Conservation (phyloP, 768 basidiomycete species). For the Tricholoma bakamatsutake region DNA sequence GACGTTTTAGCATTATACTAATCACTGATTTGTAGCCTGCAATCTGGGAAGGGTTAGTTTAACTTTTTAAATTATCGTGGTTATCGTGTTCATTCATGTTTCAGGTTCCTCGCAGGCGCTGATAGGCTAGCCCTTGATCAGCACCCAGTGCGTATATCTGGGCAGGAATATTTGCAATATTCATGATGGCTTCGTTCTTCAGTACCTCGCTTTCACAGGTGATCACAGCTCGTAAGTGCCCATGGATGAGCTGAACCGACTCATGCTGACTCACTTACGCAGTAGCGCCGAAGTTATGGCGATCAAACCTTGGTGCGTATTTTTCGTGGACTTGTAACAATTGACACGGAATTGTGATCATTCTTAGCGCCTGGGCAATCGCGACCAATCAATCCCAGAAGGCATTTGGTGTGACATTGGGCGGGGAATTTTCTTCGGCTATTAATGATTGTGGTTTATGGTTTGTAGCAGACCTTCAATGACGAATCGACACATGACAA, state of each 20-base stretch:
- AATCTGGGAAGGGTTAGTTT: constrained; percentile 38
- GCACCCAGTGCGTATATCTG: constrained; percentile 36
- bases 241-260: background rate
- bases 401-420: constrained; percentile 71
- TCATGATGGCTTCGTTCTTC: constrained; percentile 27
- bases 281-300: constrained; percentile 34
- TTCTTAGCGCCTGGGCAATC: constrained; percentile 38
- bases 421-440: constrained; percentile 81
- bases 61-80: constrained; percentile 9
- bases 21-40: constrained; percentile 25
- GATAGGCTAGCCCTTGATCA: constrained; percentile 60
- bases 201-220: constrained; percentile 42
- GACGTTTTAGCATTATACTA: constrained; percentile 10
- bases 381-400: constrained; percentile 57
- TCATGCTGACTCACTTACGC: constrained; percentile 6
- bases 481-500: background rate
- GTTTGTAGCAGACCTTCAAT: constrained; percentile 27
- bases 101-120: constrained; percentile 46
- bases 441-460: constrained; percentile 73
- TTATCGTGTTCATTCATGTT: background rate
- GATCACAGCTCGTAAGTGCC: constrained; percentile 34
- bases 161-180: background rate
- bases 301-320: constrained; percentile 36
- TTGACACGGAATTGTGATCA: constrained; percentile 12
- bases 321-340: background rate